phyloP scores from a whole-genome alignment of 306 rosid genomes.

The Albizia julibrissin region DNA sequence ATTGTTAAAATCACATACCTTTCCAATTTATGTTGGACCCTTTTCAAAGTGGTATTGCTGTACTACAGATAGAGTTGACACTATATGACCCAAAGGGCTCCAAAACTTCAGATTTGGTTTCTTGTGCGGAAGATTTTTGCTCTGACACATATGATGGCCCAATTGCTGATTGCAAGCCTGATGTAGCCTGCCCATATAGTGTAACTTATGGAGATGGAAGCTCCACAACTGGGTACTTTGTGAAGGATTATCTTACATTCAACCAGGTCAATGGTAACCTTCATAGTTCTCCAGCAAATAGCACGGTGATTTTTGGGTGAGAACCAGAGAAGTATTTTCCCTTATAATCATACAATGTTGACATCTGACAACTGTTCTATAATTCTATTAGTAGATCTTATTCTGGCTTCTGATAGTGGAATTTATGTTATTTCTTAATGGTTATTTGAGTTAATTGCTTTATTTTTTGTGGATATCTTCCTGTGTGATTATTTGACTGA shows the following conservation, averaged over 20 bases:
- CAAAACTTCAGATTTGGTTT: conserved; percentile 56
- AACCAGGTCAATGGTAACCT: conserved; percentile 63
- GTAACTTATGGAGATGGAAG: conserved; percentile 94
- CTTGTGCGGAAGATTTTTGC: conserved; percentile 78
- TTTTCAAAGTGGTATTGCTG: conserved; percentile 16
- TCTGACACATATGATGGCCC: conserved; percentile 58
- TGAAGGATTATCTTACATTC: conserved; percentile 72
- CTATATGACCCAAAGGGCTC: conserved; percentile 74
- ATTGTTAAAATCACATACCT: background rate
- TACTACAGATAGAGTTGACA: conserved; percentile 69
- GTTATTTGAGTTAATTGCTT: conserved; percentile 20
- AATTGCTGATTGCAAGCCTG: conserved; percentile 65
- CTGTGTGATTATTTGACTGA: conserved; percentile 7
- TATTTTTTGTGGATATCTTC: conserved; percentile 20
- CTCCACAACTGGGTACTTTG: conserved; percentile 78
- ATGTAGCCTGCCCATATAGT: conserved; percentile 58
- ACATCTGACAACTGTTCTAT: conserved; percentile 1
- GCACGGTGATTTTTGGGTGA: conserved; percentile 84
- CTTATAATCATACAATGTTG: conserved; percentile 13
- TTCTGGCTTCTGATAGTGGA: conserved; percentile 17
- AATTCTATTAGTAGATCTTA: conserved; percentile 13
- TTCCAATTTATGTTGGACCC: conserved; percentile 17
- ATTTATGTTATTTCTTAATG: conserved; percentile 12
- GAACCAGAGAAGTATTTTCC: conserved; percentile 25
- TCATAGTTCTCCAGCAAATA: conserved; percentile 55